Evolutionary conservation across 768 basidiomycete genomes (phyloP), one percentile per base, ranked within the genome.

Genomic region (Roridomyces roridus): DNA sequence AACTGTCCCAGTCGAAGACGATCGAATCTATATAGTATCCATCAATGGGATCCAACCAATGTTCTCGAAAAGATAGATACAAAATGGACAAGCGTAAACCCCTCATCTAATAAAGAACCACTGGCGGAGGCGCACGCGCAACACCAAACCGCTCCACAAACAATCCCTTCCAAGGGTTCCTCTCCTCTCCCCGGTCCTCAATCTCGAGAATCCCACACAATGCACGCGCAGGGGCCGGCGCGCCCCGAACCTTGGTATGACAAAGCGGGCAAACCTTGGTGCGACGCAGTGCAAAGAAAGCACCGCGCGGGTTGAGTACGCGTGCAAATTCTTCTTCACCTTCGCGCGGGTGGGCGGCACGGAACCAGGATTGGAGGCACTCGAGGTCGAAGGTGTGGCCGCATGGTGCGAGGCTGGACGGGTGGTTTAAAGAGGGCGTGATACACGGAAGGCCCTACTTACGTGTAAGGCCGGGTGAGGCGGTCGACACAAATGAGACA

Each of bases 351-450:
- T 54, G 52, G 17, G 52, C 52, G 44, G 43, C 17, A 24, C 52
- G 52, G 52, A 54, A 46, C 44, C 43, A 54, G 29, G 36, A 24
- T 18, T 54, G 52, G 8, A 54, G 52, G 44, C 52, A 54, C 11
- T 45, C 44, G 44, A 54, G 52, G 52, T 54, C 53, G 46, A 55
- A 55, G 45, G 37, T 55, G 45, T 55, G 53, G 45, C 53, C 53
- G 53, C 53, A 55, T 25, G 53, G 53, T 10, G 53, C 53, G 45
- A 55, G 53, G 15, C 53, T 55, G 52, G n/a, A n/a, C n/a, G 11
- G 23, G 15, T 9, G 21, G 11, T 2, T 20, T 7, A 10, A n/a
- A n/a, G 41, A 11, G 10, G 14, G 4, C 23, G 1, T n/a, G n/a
- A n/a, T n/a, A n/a, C n/a, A n/a, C n/a, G n/a, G n/a, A n/a, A n/a